Base-by-base conservation (phyloP, 192 early-diverging fungal species). In the Coemansia sp. region DNA sequence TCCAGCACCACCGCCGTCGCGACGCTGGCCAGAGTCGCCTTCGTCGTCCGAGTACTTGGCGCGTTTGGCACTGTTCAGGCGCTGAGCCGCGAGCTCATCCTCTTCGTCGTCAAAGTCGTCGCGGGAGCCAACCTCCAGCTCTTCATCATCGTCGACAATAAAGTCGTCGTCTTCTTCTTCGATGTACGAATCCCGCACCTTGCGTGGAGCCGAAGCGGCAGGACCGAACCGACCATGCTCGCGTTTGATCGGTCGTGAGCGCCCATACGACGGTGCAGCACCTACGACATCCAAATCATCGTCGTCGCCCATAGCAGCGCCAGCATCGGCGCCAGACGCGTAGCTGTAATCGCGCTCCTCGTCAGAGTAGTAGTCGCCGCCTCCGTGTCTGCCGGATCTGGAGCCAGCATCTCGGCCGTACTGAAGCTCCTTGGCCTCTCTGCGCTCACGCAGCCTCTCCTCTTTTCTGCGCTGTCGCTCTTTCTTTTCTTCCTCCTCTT, bases 111-210 rank as follows among this genome's bases (percentile, higher is more conserved):
- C 81, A 35, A 78, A 78, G 38, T 78, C 75, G 59, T 83, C 81
- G 72, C 59, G 75, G n/a, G 81, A 64, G 9, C 75, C 81, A 43
- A 83, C 69, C 28, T 83, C 81, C 14, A 74, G 75, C 72, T 83
- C 75, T 11, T 63, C 81, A 20, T 83, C 81, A 36, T 83, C 81
- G 58, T 80, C 78, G 14, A 80, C 78, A 39, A 83, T 68, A 69
- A 83, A 83, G 41, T 65, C 81, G 34, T 83, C 81, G 20, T 72
- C 72, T 6, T 83, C 81, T 5, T 83, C 81, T 8, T 83, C 81
- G 0, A 71, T 48, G 20, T 83, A 83, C 4, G 63, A 37, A 36
- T 48, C 62, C 55, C 54, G 72, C 33, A 62, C 38, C 17, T 37
- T 58, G 59, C 59, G 75, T 15, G 51, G 51, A 8, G 15, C 38